Evolutionary conservation across 345 rosid species (phyloP).

Genomic region (Populus alba): DNA sequence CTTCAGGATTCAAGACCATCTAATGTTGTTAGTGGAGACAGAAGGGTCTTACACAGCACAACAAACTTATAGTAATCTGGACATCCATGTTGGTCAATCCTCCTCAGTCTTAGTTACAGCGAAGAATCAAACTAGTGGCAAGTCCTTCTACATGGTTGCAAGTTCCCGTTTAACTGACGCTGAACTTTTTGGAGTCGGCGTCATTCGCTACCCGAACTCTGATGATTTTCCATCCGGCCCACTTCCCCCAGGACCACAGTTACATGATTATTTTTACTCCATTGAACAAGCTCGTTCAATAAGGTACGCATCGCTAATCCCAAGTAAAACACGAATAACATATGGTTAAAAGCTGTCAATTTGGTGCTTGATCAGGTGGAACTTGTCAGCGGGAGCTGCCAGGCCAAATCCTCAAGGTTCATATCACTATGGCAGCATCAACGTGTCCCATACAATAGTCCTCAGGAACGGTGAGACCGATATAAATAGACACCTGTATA

Average conservation of each 20-base stretch:
- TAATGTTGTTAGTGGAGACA: constrained; percentile 36
- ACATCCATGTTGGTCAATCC: constrained; percentile 45
- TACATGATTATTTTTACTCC: constrained; percentile 40
- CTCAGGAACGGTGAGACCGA: constrained; percentile 28
- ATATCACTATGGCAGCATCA: constrained; percentile 41
- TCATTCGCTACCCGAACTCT: constrained; percentile 36
- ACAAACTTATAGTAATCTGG: constrained; percentile 27
- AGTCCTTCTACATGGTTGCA: constrained; percentile 40
- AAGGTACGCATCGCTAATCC: constrained; percentile 1
- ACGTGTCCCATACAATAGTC: constrained; percentile 34
- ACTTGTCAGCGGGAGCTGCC: constrained; percentile 42
- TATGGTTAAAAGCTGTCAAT: not conserved
- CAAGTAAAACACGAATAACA: not conserved
- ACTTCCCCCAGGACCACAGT: constrained; percentile 26
- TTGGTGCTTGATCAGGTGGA: constrained; percentile 26
- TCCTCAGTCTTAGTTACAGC: constrained; percentile 35
- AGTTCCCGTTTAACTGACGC: constrained; percentile 36
- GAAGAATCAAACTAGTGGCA: constrained; percentile 22
- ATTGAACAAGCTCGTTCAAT: constrained; percentile 42
- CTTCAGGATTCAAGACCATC: constrained; percentile 38
- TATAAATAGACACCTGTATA: constrained; percentile 26
- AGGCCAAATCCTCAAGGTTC: constrained; percentile 57
- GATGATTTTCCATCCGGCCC: constrained; percentile 17
- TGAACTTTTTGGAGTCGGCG: constrained; percentile 27
- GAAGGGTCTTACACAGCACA: constrained; percentile 44